Evolutionary conservation across 1,284 basidiomycete species (phyloP), one percentile per base, ranked within the genome.

Genomic region (Porogramme epimiltina): DNA sequence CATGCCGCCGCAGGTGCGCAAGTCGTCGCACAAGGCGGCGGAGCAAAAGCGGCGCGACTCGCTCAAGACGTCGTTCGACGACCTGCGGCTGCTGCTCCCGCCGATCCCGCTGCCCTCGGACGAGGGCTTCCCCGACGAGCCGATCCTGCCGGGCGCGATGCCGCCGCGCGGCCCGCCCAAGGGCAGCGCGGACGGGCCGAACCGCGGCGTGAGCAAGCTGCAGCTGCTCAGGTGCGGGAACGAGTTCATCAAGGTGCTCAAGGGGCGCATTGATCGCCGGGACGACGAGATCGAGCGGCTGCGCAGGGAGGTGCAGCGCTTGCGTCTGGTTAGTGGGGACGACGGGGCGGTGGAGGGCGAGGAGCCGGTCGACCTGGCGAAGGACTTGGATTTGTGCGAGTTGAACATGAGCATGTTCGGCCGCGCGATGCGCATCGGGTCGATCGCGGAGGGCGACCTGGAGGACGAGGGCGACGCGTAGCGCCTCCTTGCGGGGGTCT

Each of bases 1-100:
- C 51, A 60, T 59, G 24, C 66, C 61, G 45, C 72, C 70, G 42
- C 65, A 71, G 25, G 70, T 80, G n/a, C 83, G 90, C 51, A 93
- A 94, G 66, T 91, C 91, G 0, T 95, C 94, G 0, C 96, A 99
- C 73, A 98, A 98, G 71, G 93, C 90, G 1, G 96, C 96, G 0
- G 96, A 99, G 71, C 96, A 99, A 69, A 96, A 97, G 68, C 87
- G 96, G 19, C 85, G 96, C 3, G 96, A 99, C 71, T 93, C 90
- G 34, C 83, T 99, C 60, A 99, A 99, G 73, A 88, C 89, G 10
- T 95, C 93, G 16, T 99, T 96, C 66, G 96, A 99, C 69, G 95
- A 98, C 58, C 81, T 99, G 11, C 90, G 96, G 13, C 72, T 79
- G 8, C 77, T 98, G 13, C 79, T 99, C 0, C 96, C 96, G 0